A percentile compares a stretch with the other conserved stretches of the same genome.
Evolutionary conservation across 257 asterid genomes (phyloP).

Genomic region (Nyctanthes arbortristis): DNA sequence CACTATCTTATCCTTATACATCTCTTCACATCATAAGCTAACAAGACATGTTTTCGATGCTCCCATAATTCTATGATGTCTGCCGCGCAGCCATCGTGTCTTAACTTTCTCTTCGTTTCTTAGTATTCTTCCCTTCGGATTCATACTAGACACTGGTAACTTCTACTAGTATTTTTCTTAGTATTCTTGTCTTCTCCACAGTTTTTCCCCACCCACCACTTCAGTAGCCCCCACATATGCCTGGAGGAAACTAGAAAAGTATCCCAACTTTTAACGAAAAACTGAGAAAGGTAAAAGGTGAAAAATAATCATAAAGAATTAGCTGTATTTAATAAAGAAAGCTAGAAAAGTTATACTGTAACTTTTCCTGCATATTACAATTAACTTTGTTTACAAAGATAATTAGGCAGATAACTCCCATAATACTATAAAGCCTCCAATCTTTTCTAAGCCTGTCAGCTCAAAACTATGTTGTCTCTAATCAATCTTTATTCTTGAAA

Average conservation of each 20-base stretch:
- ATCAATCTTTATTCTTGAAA: slow-evolving; percentile 24
- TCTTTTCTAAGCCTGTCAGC: slow-evolving; percentile 11
- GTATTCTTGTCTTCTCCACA: not conserved
- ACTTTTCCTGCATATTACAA: slow-evolving; percentile 24
- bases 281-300: slow-evolving; percentile 29
- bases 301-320: slow-evolving; percentile 23
- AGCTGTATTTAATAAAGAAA: slow-evolving; percentile 15
- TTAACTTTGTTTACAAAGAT: slow-evolving; percentile 27
- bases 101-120: not conserved
- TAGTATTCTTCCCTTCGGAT: too few species aligned
- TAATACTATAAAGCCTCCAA: slow-evolving; percentile 51
- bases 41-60: slow-evolving; percentile 34
- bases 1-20: slow-evolving; percentile 48
- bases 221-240: slow-evolving; percentile 6
- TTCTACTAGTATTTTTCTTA: too few species aligned
- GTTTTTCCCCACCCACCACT: not conserved
- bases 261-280: slow-evolving; percentile 34
- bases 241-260: slow-evolving; percentile 28
- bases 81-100: not conserved
- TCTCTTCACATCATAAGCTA: slow-evolving; percentile 41
- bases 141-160: not conserved
- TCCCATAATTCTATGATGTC: slow-evolving; percentile 41
- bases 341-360: slow-evolving; percentile 14
- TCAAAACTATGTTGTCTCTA: slow-evolving; percentile 12
- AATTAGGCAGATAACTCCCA: slow-evolving; percentile 26